These are phyloP conservation scores for Boechera stricta DNA, from an alignment of 345 rosid genomes.

Conservation along the genomic window DNA sequence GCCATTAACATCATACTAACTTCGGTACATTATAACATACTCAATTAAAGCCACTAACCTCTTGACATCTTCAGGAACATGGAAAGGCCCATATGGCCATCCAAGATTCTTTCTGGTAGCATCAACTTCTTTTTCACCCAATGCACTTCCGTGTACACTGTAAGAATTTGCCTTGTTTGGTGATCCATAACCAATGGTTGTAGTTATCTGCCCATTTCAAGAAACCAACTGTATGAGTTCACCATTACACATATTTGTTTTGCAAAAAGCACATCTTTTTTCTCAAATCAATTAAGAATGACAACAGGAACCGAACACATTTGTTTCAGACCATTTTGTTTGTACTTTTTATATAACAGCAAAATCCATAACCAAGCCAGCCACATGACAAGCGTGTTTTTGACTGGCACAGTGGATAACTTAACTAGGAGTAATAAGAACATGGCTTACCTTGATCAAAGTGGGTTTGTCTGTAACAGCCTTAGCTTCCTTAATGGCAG, in stretches of 20 bases:
- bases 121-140: constrained; percentile 94
- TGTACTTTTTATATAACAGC: background rate
- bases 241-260: background rate
- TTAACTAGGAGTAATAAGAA: background rate
- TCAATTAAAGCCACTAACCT: constrained; percentile 45
- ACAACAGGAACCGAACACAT: background rate
- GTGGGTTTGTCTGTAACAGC: constrained; percentile 92
- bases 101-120: constrained; percentile 93
- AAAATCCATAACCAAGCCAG: constrained; percentile 40
- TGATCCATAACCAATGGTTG: constrained; percentile 90
- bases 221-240: background rate
- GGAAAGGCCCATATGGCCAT: constrained; percentile 87
- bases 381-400: background rate
- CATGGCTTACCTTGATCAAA: constrained; percentile 66
- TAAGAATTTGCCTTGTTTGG: constrained; percentile 89
- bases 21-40: background rate
- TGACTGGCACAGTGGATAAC: background rate
- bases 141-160: constrained; percentile 87
- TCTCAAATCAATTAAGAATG: background rate
- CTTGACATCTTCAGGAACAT: constrained; percentile 88
- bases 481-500: constrained; percentile 99
- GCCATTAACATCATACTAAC: constrained; percentile 9
- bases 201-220: constrained; percentile 58
- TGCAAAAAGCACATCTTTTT: background rate
- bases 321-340: background rate